A percentile compares a stretch with the other conserved stretches of the same genome.
Evolutionary conservation across 2,329 filamentous ascomycete species (phyloP).

Genomic region (Cladosporium sp.): DNA sequence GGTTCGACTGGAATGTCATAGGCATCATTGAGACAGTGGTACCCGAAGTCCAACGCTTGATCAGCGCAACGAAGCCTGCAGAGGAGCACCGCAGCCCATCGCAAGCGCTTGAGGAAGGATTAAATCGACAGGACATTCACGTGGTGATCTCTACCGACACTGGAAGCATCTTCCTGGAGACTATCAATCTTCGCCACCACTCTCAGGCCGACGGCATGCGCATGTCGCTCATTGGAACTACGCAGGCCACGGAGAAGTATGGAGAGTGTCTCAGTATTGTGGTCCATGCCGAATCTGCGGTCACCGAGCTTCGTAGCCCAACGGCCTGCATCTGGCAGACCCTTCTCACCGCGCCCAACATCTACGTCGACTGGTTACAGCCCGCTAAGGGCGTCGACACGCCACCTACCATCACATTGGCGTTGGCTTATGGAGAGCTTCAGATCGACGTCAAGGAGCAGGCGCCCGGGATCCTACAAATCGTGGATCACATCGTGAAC

Average conservation of each 20-base stretch:
- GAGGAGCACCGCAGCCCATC: slow-evolving; percentile 3
- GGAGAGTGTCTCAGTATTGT: slow-evolving; percentile 57
- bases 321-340: slow-evolving; percentile 64
- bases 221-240: slow-evolving; percentile 61
- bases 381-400: slow-evolving; percentile 28
- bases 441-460: slow-evolving; percentile 73
- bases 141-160: slow-evolving; percentile 68
- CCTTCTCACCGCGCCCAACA: slow-evolving; percentile 64
- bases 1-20: slow-evolving; percentile 27
- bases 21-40: slow-evolving; percentile 26
- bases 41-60: slow-evolving; percentile 13
- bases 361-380: slow-evolving; percentile 63
- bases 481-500: slow-evolving; percentile 69
- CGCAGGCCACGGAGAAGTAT: slow-evolving; percentile 36
- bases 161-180: slow-evolving; percentile 72
- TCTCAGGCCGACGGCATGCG: slow-evolving; percentile 64
- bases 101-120: slow-evolving; percentile 15
- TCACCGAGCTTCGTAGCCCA: slow-evolving; percentile 53
- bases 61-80: neutral
- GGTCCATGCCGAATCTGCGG: slow-evolving; percentile 64
- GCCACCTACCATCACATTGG: slow-evolving; percentile 52
- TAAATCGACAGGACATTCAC: slow-evolving; percentile 52
- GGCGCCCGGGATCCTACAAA: slow-evolving; percentile 71
- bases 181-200: slow-evolving; percentile 73
- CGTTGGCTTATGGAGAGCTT: slow-evolving; percentile 69